Evolutionary conservation across 805 yeast species (phyloP), one percentile per base, ranked within the genome.

Genomic region (Teunomyces stri): DNA sequence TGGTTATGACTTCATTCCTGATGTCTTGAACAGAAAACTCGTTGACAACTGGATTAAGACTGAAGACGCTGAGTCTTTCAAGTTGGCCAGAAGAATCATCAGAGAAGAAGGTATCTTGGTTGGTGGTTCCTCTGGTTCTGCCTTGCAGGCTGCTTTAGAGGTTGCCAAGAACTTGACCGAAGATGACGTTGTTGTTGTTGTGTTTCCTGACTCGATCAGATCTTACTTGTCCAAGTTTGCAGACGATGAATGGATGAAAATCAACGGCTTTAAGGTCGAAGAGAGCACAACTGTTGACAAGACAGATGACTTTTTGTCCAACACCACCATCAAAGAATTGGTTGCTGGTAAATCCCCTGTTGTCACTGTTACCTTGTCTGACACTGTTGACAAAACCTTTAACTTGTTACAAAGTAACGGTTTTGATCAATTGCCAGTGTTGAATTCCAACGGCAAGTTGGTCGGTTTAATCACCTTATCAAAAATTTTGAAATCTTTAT

Each of bases 61-160:
- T 37, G 90, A 86, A 55, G 96, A 88, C 64, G 78, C 82, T 49
- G 90, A 85, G 53, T 80, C 92, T 34, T 89, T 88, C 73, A 74
- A 80, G 47, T 80, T 85, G 57, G 92, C 96, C 33, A 79, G 96
- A 72, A 82, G 89, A 69, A 75, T 88, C 54, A 88, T 88, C 57
- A 72, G 83, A 44, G 91, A 87, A 62, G 96, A 88, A 69, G 96
- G 96, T 65, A 81, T 88, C 46, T 74, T 88, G 44, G 89, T 88
- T 43, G 96, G 96, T 62, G 96, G 96, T n/a, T 84, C 91, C 7
- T 83, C 91, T 12, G 96, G 96, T 50, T 77, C 85, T 56, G 91
- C 96, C 7, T 78, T 88, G 57, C 83, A 85, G 58, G 95, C 94
- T 29, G 85, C 89, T 41, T 76, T 88, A 48, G 70, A 81, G 56